phyloP scores from a whole-genome alignment of 768 basidiomycete species.

The Tephrocybe sp. region DNA sequence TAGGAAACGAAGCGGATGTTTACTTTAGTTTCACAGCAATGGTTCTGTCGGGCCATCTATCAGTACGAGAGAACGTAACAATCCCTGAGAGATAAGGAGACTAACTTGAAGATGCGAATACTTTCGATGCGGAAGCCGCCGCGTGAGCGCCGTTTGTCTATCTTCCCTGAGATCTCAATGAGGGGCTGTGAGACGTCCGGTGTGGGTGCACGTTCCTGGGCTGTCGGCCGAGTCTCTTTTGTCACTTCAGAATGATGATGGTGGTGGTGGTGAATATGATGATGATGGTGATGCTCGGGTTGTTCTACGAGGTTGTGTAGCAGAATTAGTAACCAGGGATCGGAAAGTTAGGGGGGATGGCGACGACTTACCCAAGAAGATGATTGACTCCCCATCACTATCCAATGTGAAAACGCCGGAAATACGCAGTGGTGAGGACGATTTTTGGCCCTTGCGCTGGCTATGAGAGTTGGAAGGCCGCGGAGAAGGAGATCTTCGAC shows the following conservation, averaged over 20 bases:
- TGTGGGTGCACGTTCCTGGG: conserved; percentile 3
- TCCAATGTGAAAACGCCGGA: conserved; percentile 33
- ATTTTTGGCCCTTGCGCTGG: conserved; percentile 23
- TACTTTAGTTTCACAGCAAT: conserved; percentile 21
- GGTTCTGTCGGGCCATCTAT: conserved; percentile 10
- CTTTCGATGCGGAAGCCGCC: conserved; percentile 17
- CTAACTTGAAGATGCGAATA: conserved; percentile 20
- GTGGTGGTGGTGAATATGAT: conserved; percentile 4
- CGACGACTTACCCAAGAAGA: conserved; percentile 29
- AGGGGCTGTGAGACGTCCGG: conserved; percentile 7
- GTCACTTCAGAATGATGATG: conserved; percentile 7
- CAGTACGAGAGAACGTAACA: conserved; percentile 6
- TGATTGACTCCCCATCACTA: conserved; percentile 29
- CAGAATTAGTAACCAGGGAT: neutral
- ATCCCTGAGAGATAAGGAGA: conserved; percentile 1
- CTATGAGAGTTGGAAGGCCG: conserved; percentile 8
- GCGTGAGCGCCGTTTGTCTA: conserved; percentile 14
- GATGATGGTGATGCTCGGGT: conserved; percentile 16
- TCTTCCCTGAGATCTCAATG: conserved; percentile 13
- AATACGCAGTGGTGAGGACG: conserved; percentile 33
- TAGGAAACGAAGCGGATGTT: conserved; percentile 1
- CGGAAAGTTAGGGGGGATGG: neutral
- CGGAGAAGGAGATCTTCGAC: conserved; percentile 23
- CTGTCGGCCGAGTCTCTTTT: neutral
- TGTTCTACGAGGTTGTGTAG: conserved; percentile 6